Evolutionary conservation across 2,329 filamentous ascomycete genomes (phyloP).

Genomic region (Aotearoamyces nothofagi): DNA sequence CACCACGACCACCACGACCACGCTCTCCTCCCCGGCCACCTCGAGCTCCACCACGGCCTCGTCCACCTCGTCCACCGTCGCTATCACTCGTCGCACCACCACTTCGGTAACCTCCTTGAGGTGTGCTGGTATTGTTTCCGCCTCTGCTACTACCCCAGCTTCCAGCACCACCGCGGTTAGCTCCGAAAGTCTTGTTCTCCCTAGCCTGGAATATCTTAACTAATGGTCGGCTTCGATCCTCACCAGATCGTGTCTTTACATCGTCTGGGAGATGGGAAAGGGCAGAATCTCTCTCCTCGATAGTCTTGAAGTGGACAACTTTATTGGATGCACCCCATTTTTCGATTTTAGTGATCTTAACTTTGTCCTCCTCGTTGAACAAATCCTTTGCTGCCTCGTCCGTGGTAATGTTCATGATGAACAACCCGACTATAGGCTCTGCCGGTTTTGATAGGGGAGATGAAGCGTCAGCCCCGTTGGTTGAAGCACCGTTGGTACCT

Average conservation of each 20-base stretch:
- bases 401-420: constrained; percentile 72
- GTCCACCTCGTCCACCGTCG: constrained; percentile 37
- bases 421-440: constrained; percentile 68
- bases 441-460: constrained; percentile 45
- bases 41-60: constrained; percentile 40
- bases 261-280: constrained; percentile 62
- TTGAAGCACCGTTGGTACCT: constrained; percentile 33
- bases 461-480: constrained; percentile 34
- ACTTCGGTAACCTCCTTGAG: constrained; percentile 67
- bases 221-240: constrained; percentile 64
- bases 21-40: constrained; percentile 35
- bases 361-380: constrained; percentile 68
- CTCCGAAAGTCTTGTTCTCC: constrained; percentile 34
- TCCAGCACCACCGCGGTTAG: constrained; percentile 47
- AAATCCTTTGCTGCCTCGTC: constrained; percentile 73
- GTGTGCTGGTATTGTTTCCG: constrained; percentile 32
- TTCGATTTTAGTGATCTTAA: constrained; percentile 66
- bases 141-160: constrained; percentile 55
- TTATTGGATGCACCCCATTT: constrained; percentile 69
- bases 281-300: constrained; percentile 68
- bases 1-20: constrained; percentile 39
- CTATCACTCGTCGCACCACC: constrained; percentile 69
- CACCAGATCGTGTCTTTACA: constrained; percentile 52
- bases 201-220: constrained; percentile 72
- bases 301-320: constrained; percentile 70